Percentiles rank a stretch among this genome's conserved stretches.
Conservation (phyloP, 129 eudicot species). For the Flaveria robusta region DNA sequence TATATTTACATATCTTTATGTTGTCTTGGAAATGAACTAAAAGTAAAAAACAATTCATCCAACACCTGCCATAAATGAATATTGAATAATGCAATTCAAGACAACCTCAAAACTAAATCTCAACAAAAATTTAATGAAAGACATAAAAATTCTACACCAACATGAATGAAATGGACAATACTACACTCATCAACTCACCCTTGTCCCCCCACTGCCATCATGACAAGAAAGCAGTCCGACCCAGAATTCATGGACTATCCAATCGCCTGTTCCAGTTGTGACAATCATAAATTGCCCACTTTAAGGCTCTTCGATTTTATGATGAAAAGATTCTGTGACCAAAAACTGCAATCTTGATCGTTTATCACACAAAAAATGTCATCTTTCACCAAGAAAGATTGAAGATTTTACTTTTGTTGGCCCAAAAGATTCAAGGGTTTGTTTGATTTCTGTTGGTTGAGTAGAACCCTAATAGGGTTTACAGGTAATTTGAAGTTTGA, state of each 20-base stretch:
- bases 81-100: too few relatives aligned
- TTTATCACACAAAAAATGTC: neutral
- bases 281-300: constrained; percentile 29
- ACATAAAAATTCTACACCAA: constrained; percentile 22
- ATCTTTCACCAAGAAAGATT: neutral
- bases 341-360: constrained; percentile 17
- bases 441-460: constrained; percentile 3
- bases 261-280: constrained; percentile 23
- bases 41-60: too few relatives aligned
- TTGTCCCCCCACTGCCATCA: constrained; percentile 28
- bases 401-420: constrained; percentile 9
- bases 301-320: constrained; percentile 9
- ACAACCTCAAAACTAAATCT: neutral
- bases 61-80: too few relatives aligned
- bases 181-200: constrained; percentile 11
- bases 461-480: neutral
- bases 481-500: constrained; percentile 14
- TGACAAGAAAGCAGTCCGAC: constrained; percentile 31
- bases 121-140: neutral
- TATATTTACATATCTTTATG: too few relatives aligned
- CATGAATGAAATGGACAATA: constrained; percentile 33
- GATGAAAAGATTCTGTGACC: neutral
- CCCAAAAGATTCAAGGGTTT: constrained; percentile 20
- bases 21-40: too few relatives aligned
- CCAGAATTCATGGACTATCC: constrained; percentile 41